Percentiles rank a stretch among this genome's conserved stretches.
Evolutionary conservation across 768 basidiomycete genomes (phyloP).

Genomic region (Russula olivacea): DNA sequence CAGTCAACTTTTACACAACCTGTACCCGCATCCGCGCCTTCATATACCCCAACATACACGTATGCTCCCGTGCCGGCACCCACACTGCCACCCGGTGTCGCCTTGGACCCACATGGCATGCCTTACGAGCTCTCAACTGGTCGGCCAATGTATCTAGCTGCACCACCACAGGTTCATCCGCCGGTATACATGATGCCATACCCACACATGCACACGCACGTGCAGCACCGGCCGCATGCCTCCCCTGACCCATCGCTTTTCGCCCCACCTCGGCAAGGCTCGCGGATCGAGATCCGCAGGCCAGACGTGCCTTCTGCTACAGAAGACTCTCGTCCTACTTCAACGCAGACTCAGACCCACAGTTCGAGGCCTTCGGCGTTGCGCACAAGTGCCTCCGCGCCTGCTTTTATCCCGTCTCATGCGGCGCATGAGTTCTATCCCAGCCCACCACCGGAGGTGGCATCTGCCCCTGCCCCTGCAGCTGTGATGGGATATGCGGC

Average conservation of each 20-base stretch:
- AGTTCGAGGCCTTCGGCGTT: constrained; percentile 34
- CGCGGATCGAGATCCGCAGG: constrained; percentile 70
- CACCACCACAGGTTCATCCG: constrained; percentile 27
- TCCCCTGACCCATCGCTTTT: constrained; percentile 70
- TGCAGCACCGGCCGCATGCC: constrained; percentile 36
- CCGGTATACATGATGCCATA: constrained; percentile 54
- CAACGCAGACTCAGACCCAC: constrained; percentile 1
- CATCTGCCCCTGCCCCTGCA: constrained; percentile 32
- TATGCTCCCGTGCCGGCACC: constrained; percentile 40
- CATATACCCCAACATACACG: constrained; percentile 62
- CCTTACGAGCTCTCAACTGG: constrained; percentile 81
- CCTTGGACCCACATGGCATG: constrained; percentile 66
- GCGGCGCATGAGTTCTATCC: constrained; percentile 30
- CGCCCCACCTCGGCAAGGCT: constrained; percentile 63
- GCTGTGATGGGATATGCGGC: constrained; percentile 49
- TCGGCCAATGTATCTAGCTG: constrained; percentile 66
- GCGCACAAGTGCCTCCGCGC: constrained; percentile 30
- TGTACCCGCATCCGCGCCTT: constrained; percentile 44
- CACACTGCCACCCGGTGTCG: constrained; percentile 61
- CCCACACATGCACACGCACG: constrained; percentile 56
- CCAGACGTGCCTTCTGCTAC: constrained; percentile 35
- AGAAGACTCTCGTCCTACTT: neutral
- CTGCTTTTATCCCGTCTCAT: constrained; percentile 16
- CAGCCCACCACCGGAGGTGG: constrained; percentile 20
- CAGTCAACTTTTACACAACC: constrained; percentile 40